Conservation (phyloP, 2,329 filamentous ascomycete species). For the Phaeosphaeriaceae sp. region DNA sequence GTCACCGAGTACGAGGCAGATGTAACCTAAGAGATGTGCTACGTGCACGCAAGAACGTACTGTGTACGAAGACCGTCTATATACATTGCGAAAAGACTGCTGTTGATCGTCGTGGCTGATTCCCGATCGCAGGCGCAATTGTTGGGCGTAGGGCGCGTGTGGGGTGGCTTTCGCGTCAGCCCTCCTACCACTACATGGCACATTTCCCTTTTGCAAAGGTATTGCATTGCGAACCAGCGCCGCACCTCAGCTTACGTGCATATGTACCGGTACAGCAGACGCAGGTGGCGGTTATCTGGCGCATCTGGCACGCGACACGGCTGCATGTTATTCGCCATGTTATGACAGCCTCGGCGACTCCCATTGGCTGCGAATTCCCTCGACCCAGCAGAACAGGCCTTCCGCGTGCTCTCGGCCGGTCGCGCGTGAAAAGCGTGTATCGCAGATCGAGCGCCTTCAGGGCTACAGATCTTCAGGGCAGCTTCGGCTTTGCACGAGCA, state of each 20-base stretch:
- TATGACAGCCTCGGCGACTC: conserved; percentile 17
- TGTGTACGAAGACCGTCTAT: not conserved
- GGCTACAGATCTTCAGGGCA: conserved; percentile 6
- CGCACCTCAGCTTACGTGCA: not conserved
- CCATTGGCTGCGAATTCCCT: conserved; percentile 19
- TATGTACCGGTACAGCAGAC: not conserved
- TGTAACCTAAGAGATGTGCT: not conserved
- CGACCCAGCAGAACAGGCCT: conserved; percentile 2
- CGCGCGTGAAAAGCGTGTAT: not conserved
- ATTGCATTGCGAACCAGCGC: not conserved
- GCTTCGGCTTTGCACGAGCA: not conserved
- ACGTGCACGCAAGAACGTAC: too few relatives aligned
- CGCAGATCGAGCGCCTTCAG: not conserved
- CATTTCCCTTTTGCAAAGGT: not conserved
- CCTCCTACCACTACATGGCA: too few relatives aligned
- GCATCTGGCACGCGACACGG: conserved; percentile 4
- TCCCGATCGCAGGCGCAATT: not conserved
- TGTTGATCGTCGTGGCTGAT: not conserved
- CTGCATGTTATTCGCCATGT: conserved; percentile 1
- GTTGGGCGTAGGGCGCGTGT: not conserved
- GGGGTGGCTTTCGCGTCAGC: not conserved
- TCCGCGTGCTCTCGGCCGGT: conserved; percentile 10
- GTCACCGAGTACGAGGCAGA: not conserved
- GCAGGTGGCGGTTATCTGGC: not conserved
- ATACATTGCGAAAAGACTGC: not conserved